A percentile compares a stretch with the other conserved stretches of the same genome.
Evolutionary conservation across 179 eudicot genomes (phyloP).

Genomic region (Pouteria campechiana): DNA sequence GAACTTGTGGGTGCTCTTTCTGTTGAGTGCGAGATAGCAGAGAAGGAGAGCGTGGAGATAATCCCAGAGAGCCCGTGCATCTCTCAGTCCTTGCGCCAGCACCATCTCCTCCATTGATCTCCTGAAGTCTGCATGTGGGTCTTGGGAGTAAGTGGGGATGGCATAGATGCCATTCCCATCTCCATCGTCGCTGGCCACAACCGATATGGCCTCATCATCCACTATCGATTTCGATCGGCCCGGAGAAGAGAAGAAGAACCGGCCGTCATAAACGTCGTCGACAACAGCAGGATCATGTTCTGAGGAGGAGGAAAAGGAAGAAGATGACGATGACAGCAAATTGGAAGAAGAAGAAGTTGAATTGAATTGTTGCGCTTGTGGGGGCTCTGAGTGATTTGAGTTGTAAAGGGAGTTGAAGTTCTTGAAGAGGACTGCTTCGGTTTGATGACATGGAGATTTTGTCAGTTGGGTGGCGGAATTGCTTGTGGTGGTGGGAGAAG

Average conservation of each 20-base stretch:
- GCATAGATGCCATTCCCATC: too few relatives aligned
- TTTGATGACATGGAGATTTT: neutral
- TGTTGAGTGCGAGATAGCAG: slow-evolving; percentile 57
- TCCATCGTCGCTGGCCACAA: too few relatives aligned
- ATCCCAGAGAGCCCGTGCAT: slow-evolving; percentile 43
- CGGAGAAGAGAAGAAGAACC: slow-evolving; percentile 85
- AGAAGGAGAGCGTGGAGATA: slow-evolving; percentile 58
- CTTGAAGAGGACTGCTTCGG: slow-evolving; percentile 14
- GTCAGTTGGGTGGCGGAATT: too few relatives aligned
- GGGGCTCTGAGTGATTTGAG: slow-evolving; percentile 6
- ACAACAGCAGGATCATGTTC: slow-evolving; percentile 50
- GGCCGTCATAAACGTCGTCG: slow-evolving; percentile 42
- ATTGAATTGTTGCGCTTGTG: neutral
- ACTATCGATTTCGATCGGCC: slow-evolving; percentile 66
- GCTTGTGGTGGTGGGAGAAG: too few relatives aligned
- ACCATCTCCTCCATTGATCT: slow-evolving; percentile 86
- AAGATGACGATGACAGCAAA: slow-evolving; percentile 9
- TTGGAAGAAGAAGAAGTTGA: neutral
- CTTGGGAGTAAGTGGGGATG: slow-evolving; percentile 57
- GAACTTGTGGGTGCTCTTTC: slow-evolving; percentile 55
- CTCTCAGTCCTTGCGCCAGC: slow-evolving; percentile 39
- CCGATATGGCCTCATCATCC: too few relatives aligned
- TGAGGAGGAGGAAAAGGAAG: slow-evolving; percentile 7
- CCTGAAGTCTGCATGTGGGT: slow-evolving; percentile 61
- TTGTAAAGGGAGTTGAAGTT: slow-evolving; percentile 52